A percentile compares a stretch with the other conserved stretches of the same genome.
These are phyloP conservation scores for Flueggea neowawraea DNA, from an alignment of 441 rosid species.

Conservation along the genomic window DNA sequence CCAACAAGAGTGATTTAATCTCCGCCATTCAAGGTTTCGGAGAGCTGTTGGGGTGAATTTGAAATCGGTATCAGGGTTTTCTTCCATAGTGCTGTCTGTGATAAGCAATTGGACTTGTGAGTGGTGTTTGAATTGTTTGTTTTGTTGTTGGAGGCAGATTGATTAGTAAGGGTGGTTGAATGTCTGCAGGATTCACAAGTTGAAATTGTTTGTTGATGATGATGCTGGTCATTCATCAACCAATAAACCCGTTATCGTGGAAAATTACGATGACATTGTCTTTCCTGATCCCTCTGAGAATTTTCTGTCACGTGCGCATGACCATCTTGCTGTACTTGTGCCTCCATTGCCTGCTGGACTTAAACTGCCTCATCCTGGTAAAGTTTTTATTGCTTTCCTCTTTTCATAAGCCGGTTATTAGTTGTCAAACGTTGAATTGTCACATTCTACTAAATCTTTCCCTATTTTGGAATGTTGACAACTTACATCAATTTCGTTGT, in stretches of 20 bases:
- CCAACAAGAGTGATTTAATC: slow-evolving; percentile 75
- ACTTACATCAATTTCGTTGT: background rate
- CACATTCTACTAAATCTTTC: background rate
- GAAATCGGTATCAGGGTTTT: slow-evolving; percentile 68
- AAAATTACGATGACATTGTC: slow-evolving; percentile 76
- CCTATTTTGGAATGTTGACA: background rate
- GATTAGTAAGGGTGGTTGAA: slow-evolving; percentile 6
- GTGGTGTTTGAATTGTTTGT: slow-evolving; percentile 21
- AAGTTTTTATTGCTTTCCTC: background rate
- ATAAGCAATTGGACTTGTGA: slow-evolving; percentile 72
- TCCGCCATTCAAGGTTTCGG: slow-evolving; percentile 82
- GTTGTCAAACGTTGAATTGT: too few relatives aligned
- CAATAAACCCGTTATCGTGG: slow-evolving; percentile 81
- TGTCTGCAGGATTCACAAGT: slow-evolving; percentile 55
- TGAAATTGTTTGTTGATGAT: slow-evolving; percentile 73
- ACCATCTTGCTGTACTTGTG: slow-evolving; percentile 64
- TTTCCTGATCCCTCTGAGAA: slow-evolving; percentile 72
- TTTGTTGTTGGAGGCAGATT: slow-evolving; percentile 6
- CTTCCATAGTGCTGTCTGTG: slow-evolving; percentile 68
- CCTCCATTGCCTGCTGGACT: slow-evolving; percentile 58
- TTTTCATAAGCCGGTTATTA: background rate
- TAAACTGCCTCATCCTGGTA: slow-evolving; percentile 28
- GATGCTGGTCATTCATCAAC: slow-evolving; percentile 60
- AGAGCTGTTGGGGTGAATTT: slow-evolving; percentile 97
- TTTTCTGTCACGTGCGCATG: slow-evolving; percentile 63